These are phyloP conservation scores for Singerocomus rubriflavus DNA, from an alignment of 1,284 basidiomycete genomes.

Conservation along the genomic window DNA sequence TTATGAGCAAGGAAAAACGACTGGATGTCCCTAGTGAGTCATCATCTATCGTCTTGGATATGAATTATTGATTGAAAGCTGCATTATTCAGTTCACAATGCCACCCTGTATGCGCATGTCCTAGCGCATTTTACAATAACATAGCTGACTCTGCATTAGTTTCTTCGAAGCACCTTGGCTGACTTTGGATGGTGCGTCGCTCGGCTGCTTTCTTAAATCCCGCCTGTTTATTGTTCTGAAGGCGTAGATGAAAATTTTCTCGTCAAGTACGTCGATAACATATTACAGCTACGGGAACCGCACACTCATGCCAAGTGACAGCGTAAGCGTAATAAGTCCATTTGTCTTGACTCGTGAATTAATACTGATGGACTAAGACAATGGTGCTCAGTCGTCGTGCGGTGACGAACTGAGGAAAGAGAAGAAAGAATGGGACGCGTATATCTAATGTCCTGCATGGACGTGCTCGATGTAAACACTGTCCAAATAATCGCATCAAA, in stretches of 20 bases:
- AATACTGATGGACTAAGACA: too few relatives aligned
- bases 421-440: too few relatives aligned
- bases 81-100: slow-evolving; percentile 47
- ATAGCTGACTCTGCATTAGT: slow-evolving; percentile 13
- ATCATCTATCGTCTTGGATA: background rate
- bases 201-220: background rate
- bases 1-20: slow-evolving; percentile 45
- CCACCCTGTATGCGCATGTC: slow-evolving; percentile 39
- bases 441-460: too few relatives aligned
- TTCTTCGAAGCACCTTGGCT: slow-evolving; percentile 20
- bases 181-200: slow-evolving; percentile 35
- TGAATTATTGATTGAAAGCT: background rate
- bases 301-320: slow-evolving; percentile 19
- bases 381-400: too few relatives aligned
- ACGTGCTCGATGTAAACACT: too few relatives aligned
- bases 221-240: slow-evolving; percentile 10
- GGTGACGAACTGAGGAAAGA: too few relatives aligned
- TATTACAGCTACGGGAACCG: background rate
- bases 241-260: slow-evolving; percentile 40
- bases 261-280: slow-evolving; percentile 39
- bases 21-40: slow-evolving; percentile 52
- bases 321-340: slow-evolving; percentile 48
- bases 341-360: slow-evolving; percentile 48
- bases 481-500: too few relatives aligned
- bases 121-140: background rate